Evolutionary conservation across 768 basidiomycete species (phyloP).

Genomic region (Aureoboletus auriporus): DNA sequence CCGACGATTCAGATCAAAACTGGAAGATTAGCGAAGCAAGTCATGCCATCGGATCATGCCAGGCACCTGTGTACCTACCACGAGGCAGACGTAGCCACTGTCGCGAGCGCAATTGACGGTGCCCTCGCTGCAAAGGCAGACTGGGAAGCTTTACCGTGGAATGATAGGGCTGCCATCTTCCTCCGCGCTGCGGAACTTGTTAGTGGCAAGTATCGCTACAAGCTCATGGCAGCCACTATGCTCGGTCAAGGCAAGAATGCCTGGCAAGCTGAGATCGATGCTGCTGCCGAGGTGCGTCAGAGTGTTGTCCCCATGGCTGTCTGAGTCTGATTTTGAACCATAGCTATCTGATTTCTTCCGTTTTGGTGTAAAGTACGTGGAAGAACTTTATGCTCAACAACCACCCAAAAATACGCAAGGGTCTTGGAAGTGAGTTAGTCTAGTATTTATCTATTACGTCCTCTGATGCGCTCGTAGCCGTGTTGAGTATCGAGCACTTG

Average conservation of each 20-base stretch:
- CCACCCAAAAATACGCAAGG: conserved; percentile 83
- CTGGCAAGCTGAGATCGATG: conserved; percentile 99
- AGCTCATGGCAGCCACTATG: conserved; percentile 94
- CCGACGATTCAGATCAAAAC: conserved; percentile 61
- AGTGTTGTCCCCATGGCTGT: background rate
- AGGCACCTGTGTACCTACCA: conserved; percentile 81
- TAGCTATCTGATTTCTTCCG: conserved; percentile 91
- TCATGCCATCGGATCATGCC: conserved; percentile 84
- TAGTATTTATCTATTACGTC: background rate
- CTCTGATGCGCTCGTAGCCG: conserved; percentile 51
- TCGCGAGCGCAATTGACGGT: conserved; percentile 78
- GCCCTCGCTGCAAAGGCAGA: conserved; percentile 80
- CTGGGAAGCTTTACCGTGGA: conserved; percentile 97
- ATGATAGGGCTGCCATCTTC: conserved; percentile 96
- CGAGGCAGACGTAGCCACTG: conserved; percentile 75
- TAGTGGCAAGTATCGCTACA: conserved; percentile 93
- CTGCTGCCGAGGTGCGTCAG: conserved; percentile 83
- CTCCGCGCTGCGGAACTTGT: conserved; percentile 96
- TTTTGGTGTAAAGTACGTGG: conserved; percentile 95
- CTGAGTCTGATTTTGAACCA: conserved; percentile 4
- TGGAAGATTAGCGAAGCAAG: conserved; percentile 72
- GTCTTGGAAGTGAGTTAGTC: conserved; percentile 82
- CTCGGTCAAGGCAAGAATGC: conserved; percentile 98
- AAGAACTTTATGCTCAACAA: conserved; percentile 90
- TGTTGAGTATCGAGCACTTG: conserved; percentile 93